Percentiles rank a stretch among this genome's conserved stretches.
These are phyloP conservation scores for Fraxinus baroniana DNA, from an alignment of 305 asterid species.

Conservation along the genomic window DNA sequence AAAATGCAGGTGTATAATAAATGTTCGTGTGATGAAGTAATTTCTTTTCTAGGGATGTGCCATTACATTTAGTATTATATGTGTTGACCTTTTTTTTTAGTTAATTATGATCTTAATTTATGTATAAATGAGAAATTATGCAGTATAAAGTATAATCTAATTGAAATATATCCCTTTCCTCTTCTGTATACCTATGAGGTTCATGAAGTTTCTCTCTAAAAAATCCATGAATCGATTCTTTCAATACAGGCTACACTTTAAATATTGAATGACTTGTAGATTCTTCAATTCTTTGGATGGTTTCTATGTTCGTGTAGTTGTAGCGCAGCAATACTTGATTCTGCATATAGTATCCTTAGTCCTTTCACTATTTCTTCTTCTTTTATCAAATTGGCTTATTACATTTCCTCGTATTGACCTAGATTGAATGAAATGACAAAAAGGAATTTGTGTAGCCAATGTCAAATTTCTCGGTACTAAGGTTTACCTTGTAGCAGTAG, in stretches of 20 bases:
- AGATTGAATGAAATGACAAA: background rate
- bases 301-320: background rate
- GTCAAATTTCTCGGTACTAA: background rate
- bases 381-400: background rate
- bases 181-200: background rate
- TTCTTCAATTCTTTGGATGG: background rate
- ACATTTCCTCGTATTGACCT: background rate
- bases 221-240: background rate
- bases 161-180: conserved; percentile 2
- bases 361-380: background rate
- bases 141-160: background rate
- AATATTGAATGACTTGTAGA: background rate
- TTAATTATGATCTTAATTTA: background rate
- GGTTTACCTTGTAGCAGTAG: background rate
- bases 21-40: background rate
- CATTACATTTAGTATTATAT: conserved; percentile 11
- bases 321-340: background rate
- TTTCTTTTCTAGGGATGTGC: conserved; percentile 3
- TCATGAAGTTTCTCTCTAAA: background rate
- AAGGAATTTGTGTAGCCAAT: background rate
- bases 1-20: background rate
- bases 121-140: background rate
- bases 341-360: background rate
- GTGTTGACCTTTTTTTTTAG: background rate
- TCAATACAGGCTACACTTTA: background rate